Base-by-base conservation (phyloP, 148 eudicot species). In the Diospyros kaki region DNA sequence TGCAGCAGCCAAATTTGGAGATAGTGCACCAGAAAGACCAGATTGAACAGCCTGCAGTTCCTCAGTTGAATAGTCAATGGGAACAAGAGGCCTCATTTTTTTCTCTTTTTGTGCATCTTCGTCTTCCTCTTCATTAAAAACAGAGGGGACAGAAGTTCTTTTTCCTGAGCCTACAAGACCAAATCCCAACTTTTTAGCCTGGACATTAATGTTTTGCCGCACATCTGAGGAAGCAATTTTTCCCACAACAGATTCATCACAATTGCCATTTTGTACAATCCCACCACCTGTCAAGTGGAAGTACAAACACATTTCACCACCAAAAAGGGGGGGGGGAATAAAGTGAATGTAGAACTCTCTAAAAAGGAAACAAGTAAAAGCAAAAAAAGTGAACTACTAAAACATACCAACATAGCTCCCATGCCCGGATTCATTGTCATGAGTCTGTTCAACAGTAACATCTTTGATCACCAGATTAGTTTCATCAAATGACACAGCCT, bases 1-100 rank as follows among this genome's bases (percentile, higher is more conserved):
- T 39, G 94, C 82, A 15, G 87, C 86, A 75, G 78, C 93, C 69
- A 84, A 64, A 73, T 81, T 77, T 41, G 89, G 76, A 59, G 92
- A 76, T 65, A 86, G 81, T 55, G 78, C 78, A 40, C 75, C 90
- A 81, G 88, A 77, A 73, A 68, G 75, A 48, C 84, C 64, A 78
- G 80, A 41, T 75, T 83, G 87, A 53, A 82, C 81, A 63, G 84
- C 93, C 77, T 92, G 93, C 72, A 87, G 85, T 79, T 96, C 99
- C 77, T 93, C 99, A 18, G 91, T 83, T 66, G 99, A 89, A 87
- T 96, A 91, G 76, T 96, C 98, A 77, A 93, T 89, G 3, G 99
- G 99, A 76, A 93, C 97, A 71, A 96, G 81, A 81, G 99, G 99
- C 83, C 98, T 88, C 97, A 93, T 89, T 81, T 91, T 93, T 88